Conservation (phyloP, 768 basidiomycete genomes). For the Hericium erinaceus region DNA sequence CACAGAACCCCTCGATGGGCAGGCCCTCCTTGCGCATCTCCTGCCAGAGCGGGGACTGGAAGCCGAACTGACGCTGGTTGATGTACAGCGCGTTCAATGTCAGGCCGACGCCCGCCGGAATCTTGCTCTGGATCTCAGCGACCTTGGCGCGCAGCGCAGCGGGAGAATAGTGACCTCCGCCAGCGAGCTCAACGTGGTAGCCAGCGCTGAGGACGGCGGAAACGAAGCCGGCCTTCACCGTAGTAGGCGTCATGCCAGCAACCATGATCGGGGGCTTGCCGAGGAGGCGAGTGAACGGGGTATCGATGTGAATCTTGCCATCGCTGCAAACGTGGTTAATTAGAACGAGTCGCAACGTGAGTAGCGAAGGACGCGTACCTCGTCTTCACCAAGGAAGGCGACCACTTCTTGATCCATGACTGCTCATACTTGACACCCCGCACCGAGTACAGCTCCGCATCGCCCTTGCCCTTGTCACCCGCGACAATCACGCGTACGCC, state of each 20-base stretch:
- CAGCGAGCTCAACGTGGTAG: conserved; percentile 94
- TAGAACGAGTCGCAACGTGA: neutral
- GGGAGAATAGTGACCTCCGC: conserved; percentile 94
- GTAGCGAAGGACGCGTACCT: conserved; percentile 37
- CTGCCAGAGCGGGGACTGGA: conserved; percentile 97
- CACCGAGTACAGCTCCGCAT: conserved; percentile 74
- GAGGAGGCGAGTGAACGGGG: conserved; percentile 90
- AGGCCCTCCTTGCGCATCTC: conserved; percentile 93
- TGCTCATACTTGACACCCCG: conserved; percentile 62
- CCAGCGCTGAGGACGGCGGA: conserved; percentile 88
- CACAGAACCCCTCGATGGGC: conserved; percentile 97
- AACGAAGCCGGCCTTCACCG: conserved; percentile 93
- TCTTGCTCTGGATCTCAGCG: conserved; percentile 79
- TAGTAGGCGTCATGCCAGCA: conserved; percentile 97
- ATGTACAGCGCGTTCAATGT: conserved; percentile 96
- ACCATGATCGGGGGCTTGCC: conserved; percentile 99
- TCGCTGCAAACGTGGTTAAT: conserved; percentile 45
- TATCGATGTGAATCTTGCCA: conserved; percentile 88
- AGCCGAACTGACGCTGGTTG: conserved; percentile 93
- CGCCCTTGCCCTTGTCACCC: conserved; percentile 86
- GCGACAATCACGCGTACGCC: conserved; percentile 85
- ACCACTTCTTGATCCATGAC: conserved; percentile 88
- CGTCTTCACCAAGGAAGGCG: conserved; percentile 80
- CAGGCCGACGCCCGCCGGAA: conserved; percentile 84
- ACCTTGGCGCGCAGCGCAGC: conserved; percentile 84